Evolutionary conservation across 2,329 filamentous ascomycete species (phyloP).

Genomic region (Scytalidium lignicola): DNA sequence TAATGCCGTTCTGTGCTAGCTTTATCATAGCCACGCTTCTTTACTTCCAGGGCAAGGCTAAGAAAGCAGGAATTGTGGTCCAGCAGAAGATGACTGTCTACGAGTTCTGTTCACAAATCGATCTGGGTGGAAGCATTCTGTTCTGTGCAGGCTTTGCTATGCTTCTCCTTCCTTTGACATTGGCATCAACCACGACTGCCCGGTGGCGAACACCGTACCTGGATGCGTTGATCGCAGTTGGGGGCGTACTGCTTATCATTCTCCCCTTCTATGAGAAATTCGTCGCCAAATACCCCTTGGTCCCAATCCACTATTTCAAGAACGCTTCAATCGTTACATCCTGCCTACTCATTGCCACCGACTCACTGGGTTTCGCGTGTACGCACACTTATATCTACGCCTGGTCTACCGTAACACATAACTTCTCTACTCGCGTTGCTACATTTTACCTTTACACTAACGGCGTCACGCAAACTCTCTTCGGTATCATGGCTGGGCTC

Average conservation of each 20-base stretch:
- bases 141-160: conserved; percentile 43
- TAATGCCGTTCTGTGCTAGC: conserved; percentile 46
- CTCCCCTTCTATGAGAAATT: conserved; percentile 44
- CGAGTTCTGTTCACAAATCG: conserved; percentile 33
- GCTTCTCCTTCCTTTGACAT: conserved; percentile 41
- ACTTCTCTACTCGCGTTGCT: conserved; percentile 34
- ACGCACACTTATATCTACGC: conserved; percentile 45
- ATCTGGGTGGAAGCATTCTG: conserved; percentile 38
- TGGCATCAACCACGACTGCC: conserved; percentile 31
- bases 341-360: conserved; percentile 34
- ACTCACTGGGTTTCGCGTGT: conserved; percentile 37
- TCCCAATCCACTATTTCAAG: conserved; percentile 41
- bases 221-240: conserved; percentile 38
- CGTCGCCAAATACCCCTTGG: conserved; percentile 37
- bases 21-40: conserved; percentile 44
- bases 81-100: conserved; percentile 16
- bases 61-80: conserved; percentile 37
- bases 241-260: conserved; percentile 33
- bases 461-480: conserved; percentile 36
- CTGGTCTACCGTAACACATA: conserved; percentile 39
- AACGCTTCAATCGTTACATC: conserved; percentile 37
- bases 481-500: conserved; percentile 34
- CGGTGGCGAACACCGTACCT: conserved; percentile 39
- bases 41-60: conserved; percentile 44
- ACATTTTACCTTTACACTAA: conserved; percentile 29